phyloP scores from a whole-genome alignment of 108 stramenopile species.

The Discostella stelligeroides region DNA sequence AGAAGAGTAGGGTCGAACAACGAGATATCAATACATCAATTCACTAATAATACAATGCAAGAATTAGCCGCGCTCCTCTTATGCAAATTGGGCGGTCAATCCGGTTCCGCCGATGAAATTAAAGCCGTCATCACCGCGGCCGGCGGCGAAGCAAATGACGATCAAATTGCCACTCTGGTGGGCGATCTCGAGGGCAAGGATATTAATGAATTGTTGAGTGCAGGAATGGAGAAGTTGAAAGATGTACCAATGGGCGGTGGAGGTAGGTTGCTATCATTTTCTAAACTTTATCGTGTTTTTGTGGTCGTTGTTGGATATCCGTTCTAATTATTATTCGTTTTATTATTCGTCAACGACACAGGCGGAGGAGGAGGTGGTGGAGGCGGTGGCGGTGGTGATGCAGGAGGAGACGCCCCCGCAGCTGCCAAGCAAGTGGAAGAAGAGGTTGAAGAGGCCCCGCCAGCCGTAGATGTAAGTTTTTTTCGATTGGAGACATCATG shows the following conservation, averaged over 20 bases:
- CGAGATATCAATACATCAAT: too few species aligned
- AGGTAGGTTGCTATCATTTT: too few species aligned
- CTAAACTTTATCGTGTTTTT: too few species aligned
- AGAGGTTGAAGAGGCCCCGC: slow-evolving; percentile 58
- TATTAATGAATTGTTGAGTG: slow-evolving; percentile 78
- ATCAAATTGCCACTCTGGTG: slow-evolving; percentile 63
- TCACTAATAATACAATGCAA: slow-evolving; percentile 54
- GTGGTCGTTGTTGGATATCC: too few species aligned
- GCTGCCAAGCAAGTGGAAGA: slow-evolving; percentile 50
- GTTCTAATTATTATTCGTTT: too few species aligned
- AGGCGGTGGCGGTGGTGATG: slow-evolving; percentile 67
- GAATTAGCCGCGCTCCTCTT: slow-evolving; percentile 85
- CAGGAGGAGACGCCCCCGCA: slow-evolving; percentile 30
- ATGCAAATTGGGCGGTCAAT: slow-evolving; percentile 86
- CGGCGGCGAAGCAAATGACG: slow-evolving; percentile 77
- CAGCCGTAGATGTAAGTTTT: slow-evolving; percentile 44
- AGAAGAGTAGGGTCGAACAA: too few species aligned
- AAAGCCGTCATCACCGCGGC: slow-evolving; percentile 83
- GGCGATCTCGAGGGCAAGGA: slow-evolving; percentile 86
- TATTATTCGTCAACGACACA: not conserved
- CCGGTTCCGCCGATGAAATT: slow-evolving; percentile 81
- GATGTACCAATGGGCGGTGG: slow-evolving; percentile 93
- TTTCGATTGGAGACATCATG: not conserved
- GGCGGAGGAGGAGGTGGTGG: slow-evolving; percentile 65
- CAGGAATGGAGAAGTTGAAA: slow-evolving; percentile 89